phyloP scores from a whole-genome alignment of 2,329 filamentous ascomycete species.

The Colletotrichum godetiae region DNA sequence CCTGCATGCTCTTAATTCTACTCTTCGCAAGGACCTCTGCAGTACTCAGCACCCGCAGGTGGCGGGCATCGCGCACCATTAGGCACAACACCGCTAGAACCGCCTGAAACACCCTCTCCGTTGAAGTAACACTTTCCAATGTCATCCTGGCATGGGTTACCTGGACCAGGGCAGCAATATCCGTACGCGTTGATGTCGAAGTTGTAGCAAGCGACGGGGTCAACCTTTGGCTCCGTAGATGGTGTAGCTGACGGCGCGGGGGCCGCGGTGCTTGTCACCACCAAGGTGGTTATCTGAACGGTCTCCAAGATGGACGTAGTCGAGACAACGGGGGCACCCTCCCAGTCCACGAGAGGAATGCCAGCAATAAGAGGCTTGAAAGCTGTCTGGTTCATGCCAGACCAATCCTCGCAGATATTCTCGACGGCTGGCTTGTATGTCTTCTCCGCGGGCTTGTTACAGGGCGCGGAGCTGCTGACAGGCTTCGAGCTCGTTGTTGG shows the following conservation, averaged over 20 bases:
- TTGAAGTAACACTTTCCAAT: neutral
- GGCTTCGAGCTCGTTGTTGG: constrained; percentile 4
- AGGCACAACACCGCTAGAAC: neutral
- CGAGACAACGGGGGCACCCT: too few species aligned
- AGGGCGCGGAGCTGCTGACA: neutral
- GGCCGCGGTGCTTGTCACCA: too few species aligned
- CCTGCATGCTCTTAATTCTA: neutral
- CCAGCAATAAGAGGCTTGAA: neutral
- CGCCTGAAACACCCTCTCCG: constrained; percentile 3
- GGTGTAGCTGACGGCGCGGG: too few species aligned
- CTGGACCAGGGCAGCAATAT: neutral
- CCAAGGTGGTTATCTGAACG: too few species aligned
- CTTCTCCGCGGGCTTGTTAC: neutral
- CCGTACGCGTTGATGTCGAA: constrained; percentile 3
- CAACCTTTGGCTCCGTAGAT: neutral
- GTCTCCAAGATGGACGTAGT: too few species aligned
- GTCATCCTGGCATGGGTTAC: neutral
- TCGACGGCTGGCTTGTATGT: neutral
- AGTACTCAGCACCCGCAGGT: neutral
- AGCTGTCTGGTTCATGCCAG: constrained; percentile 8
- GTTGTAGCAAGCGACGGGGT: constrained; percentile 10
- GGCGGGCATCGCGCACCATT: constrained; percentile 1
- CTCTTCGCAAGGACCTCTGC: neutral
- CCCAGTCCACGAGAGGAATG: neutral
- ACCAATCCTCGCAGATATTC: constrained; percentile 7